These are phyloP conservation scores for Endocalyx cinctus DNA, from an alignment of 2,329 filamentous ascomycete species.

Conservation along the genomic window DNA sequence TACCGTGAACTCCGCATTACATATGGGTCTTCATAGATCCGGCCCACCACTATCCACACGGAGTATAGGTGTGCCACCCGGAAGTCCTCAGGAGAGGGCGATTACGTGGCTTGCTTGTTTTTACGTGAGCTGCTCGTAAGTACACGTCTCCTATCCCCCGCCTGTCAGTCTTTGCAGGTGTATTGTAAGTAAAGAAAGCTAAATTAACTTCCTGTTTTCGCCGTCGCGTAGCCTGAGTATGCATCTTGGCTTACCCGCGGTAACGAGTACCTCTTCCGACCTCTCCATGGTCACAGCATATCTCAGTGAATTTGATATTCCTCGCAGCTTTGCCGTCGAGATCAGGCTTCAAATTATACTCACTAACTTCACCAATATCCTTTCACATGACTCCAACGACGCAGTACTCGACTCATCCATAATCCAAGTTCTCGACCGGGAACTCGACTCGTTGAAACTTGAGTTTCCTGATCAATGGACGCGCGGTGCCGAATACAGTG, in stretches of 20 bases:
- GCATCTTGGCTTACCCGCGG: conserved; percentile 23
- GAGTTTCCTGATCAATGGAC: conserved; percentile 20
- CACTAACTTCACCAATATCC: conserved; percentile 21
- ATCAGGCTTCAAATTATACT: conserved; percentile 21
- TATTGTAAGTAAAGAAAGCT: neutral
- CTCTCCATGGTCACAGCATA: conserved; percentile 17
- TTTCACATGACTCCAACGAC: conserved; percentile 21
- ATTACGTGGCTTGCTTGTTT: conserved; percentile 28
- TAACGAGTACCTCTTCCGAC: conserved; percentile 22
- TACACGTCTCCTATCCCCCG: no score
- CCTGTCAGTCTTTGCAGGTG: neutral
- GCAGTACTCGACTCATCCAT: conserved; percentile 21
- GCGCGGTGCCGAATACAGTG: conserved; percentile 16
- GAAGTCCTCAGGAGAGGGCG: conserved; percentile 16
- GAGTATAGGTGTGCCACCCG: conserved; percentile 12
- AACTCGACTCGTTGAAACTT: conserved; percentile 20
- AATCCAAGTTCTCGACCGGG: conserved; percentile 23
- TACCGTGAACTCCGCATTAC: conserved; percentile 25
- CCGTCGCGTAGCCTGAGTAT: conserved; percentile 26
- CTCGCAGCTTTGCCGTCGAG: conserved; percentile 19
- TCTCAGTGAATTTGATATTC: conserved; percentile 16
- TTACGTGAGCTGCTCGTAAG: conserved; percentile 24
- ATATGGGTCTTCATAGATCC: conserved; percentile 23
- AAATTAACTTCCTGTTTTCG: conserved; percentile 3
- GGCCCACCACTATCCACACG: conserved; percentile 13